Base-by-base conservation (phyloP, 1,139 yeast species). In the Blastobotrys ciferrii region DNA sequence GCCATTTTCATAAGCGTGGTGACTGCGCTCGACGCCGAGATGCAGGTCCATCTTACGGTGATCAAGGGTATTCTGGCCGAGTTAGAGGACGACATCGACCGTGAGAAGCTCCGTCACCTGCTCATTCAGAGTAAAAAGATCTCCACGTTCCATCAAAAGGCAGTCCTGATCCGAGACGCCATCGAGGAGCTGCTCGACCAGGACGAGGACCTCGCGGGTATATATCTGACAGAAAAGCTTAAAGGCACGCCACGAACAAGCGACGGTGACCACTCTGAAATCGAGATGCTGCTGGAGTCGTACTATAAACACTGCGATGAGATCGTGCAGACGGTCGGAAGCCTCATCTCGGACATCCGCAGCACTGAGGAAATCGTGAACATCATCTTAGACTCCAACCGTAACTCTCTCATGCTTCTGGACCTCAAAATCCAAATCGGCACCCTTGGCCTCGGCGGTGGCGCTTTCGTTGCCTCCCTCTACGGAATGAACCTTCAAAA, bases 401-500 rank as follows among this genome's bases (percentile, higher is more conserved):
- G 99, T 68, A 94, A 94, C 67, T 84, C 95, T 7, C 75, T 94
- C 53, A 94, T 94, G 98, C 74, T 92, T 48, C 80, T 88, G 55
- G 98, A 92, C 60, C 71, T 92, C 56, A 83, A 87, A 60, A 84
- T 92, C 48, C 86, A 96, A 7, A 85, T 94, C 32, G 94, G 94
- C 50, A 87, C 98, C 0, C 68, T 94, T 43, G 96, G 96, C 0
- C 76, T 85, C 50, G 83, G 96, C 2, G 89, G 91, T 12, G 96
- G 96, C 1, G 84, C 87, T 1, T 69, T 84, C 19, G 65, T 86
- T n/a, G 80, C 92, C 1, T 96, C 97, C 0, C 73, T 92, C 51
- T 94, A 89, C 64, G 99, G 99, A 36, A 94, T 94, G 98, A 94
- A 94, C 64, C 71, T 94, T 66, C 84, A 85, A 60, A 94, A 92